These are phyloP conservation scores for Ceratobasidium sp. DNA, from an alignment of 1,284 basidiomycete genomes.

Conservation along the genomic window DNA sequence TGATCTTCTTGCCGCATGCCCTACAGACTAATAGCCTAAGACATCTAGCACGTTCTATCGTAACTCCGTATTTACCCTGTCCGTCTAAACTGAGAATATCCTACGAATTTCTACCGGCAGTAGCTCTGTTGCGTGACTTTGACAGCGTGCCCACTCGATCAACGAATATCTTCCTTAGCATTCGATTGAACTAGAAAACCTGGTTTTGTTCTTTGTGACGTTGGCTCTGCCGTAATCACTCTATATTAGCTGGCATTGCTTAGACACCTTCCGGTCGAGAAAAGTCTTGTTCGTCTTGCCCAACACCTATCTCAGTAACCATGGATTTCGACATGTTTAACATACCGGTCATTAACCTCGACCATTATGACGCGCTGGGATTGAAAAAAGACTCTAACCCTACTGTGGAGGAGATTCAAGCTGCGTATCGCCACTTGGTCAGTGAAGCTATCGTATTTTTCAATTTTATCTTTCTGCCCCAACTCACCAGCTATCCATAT, in stretches of 20 bases:
- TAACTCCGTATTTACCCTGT: neutral
- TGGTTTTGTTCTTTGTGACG: too few relatives aligned
- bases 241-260: too few relatives aligned
- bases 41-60: constrained; percentile 14
- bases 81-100: neutral
- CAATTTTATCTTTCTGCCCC: neutral
- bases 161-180: neutral
- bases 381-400: constrained; percentile 28
- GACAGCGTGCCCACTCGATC: neutral
- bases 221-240: too few relatives aligned
- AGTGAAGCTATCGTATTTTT: neutral
- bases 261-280: too few relatives aligned
- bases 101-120: neutral
- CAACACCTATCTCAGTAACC: neutral
- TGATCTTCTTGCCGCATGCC: neutral
- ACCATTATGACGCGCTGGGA: constrained; percentile 33
- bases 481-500: neutral
- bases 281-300: neutral
- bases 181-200: too few relatives aligned
- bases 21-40: neutral
- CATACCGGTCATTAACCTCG: constrained; percentile 37
- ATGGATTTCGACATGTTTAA: constrained; percentile 44
- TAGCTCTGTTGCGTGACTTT: neutral
- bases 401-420: constrained; percentile 20
- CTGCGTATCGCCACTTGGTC: constrained; percentile 34